Conservation (phyloP, 805 yeast species). For the Candida chilensis region DNA sequence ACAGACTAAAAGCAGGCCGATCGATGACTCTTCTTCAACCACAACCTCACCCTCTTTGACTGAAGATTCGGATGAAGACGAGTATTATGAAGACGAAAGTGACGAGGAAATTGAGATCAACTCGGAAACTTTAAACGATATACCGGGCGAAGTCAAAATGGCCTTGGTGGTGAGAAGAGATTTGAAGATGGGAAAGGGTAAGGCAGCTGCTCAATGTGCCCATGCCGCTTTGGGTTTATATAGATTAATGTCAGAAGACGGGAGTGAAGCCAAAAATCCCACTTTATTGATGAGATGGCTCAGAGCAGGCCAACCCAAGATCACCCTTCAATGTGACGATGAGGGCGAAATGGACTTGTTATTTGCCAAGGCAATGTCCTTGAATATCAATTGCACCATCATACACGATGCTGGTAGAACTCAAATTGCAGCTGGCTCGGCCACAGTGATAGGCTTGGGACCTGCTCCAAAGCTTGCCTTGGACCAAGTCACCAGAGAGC, state of each 20-base stretch:
- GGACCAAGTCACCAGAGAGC: slow-evolving; percentile 73
- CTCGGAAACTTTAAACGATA: slow-evolving; percentile 48
- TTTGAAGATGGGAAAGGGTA: slow-evolving; percentile 88
- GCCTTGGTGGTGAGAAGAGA: slow-evolving; percentile 84
- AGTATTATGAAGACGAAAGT: slow-evolving; percentile 29
- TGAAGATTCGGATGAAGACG: slow-evolving; percentile 26
- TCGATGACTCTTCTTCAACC: no score
- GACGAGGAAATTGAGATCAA: slow-evolving; percentile 53
- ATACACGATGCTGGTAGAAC: slow-evolving; percentile 97
- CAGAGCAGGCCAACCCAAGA: slow-evolving; percentile 84
- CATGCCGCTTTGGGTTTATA: slow-evolving; percentile 96
- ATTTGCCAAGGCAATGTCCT: slow-evolving; percentile 70
- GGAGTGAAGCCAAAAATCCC: slow-evolving; percentile 49
- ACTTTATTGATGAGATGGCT: slow-evolving; percentile 70
- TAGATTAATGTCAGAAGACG: slow-evolving; percentile 49
- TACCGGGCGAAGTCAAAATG: slow-evolving; percentile 81
- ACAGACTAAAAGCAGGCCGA: no score
- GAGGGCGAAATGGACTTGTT: slow-evolving; percentile 66
- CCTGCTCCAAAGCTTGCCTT: slow-evolving; percentile 84
- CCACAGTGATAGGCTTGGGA: slow-evolving; percentile 93
- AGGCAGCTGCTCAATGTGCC: slow-evolving; percentile 94
- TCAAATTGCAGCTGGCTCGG: slow-evolving; percentile 92
- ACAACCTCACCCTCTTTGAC: no score
- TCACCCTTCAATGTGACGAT: slow-evolving; percentile 66
- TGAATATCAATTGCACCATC: slow-evolving; percentile 70